Conservation (phyloP, 2,329 filamentous ascomycete species). For the Clonostachys byssicola region DNA sequence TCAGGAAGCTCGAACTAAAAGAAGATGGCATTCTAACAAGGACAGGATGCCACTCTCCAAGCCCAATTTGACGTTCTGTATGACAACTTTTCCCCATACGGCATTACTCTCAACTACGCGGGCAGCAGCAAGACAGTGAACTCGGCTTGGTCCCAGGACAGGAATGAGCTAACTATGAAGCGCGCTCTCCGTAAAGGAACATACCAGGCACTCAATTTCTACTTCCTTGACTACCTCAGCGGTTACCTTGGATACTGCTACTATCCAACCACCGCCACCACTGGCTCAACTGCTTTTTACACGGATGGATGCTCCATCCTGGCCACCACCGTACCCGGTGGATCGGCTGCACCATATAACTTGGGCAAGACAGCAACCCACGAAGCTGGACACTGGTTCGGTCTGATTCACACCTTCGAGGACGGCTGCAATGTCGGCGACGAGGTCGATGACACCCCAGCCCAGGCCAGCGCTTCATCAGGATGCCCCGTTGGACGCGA, state of each 20-base stretch:
- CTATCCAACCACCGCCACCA: slow-evolving; percentile 28
- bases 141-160: slow-evolving; percentile 13
- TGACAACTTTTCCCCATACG: slow-evolving; percentile 11
- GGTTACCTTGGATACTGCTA: slow-evolving; percentile 39
- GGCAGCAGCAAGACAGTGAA: slow-evolving; percentile 22
- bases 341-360: slow-evolving; percentile 12
- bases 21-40: no score
- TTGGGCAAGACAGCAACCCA: slow-evolving; percentile 26
- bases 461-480: slow-evolving; percentile 19
- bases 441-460: slow-evolving; percentile 32
- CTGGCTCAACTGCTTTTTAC: slow-evolving; percentile 23
- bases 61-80: slow-evolving; percentile 17
- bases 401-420: slow-evolving; percentile 42
- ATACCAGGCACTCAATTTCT: slow-evolving; percentile 39
- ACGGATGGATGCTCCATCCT: slow-evolving; percentile 33
- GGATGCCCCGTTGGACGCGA: slow-evolving; percentile 30
- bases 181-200: slow-evolving; percentile 33
- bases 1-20: neutral
- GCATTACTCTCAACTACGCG: slow-evolving; percentile 15
- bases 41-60: slow-evolving; percentile 8
- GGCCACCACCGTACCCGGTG: slow-evolving; percentile 28
- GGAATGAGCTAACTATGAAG: slow-evolving; percentile 36
- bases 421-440: slow-evolving; percentile 33
- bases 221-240: slow-evolving; percentile 27
- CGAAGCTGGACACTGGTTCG: slow-evolving; percentile 45